Evolutionary conservation across 1,139 yeast genomes (phyloP).

Genomic region (Lipomyces yarrowii): DNA sequence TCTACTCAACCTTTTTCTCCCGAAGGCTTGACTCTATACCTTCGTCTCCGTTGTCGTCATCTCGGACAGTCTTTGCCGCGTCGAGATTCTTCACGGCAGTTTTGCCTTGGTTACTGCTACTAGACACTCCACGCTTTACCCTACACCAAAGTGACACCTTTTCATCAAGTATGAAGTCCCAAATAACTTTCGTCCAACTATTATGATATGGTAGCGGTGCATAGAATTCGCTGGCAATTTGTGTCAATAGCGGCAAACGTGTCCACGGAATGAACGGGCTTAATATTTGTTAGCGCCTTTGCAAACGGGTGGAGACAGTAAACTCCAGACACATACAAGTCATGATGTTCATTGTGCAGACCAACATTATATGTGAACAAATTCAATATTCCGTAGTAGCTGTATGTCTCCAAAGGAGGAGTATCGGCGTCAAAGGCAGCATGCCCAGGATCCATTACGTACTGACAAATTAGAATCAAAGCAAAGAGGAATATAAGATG

Average conservation of each 20-base stretch:
- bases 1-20: not conserved
- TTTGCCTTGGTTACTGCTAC: constrained; percentile 22
- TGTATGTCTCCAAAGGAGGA: constrained; percentile 76
- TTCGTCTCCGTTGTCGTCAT: constrained; percentile 11
- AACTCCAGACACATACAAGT: constrained; percentile 48
- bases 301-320: not conserved
- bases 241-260: constrained; percentile 63
- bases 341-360: constrained; percentile 92
- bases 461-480: constrained; percentile 37
- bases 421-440: constrained; percentile 15
- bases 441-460: constrained; percentile 60
- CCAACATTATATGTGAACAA: constrained; percentile 89
- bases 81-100: constrained; percentile 12
- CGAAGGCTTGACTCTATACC: not conserved
- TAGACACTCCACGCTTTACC: constrained; percentile 57
- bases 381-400: constrained; percentile 83
- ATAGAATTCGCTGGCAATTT: constrained; percentile 78
- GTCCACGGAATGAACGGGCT: constrained; percentile 89
- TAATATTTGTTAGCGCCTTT: not conserved
- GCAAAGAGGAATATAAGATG: not conserved
- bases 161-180: constrained; percentile 69
- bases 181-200: constrained; percentile 78
- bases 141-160: constrained; percentile 76
- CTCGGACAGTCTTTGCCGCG: constrained; percentile 10
- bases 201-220: constrained; percentile 75